Percentiles rank a stretch among this genome's conserved stretches.
phyloP scores from a whole-genome alignment of 1,139 yeast species.

The Yamadazyma diddensiae region DNA sequence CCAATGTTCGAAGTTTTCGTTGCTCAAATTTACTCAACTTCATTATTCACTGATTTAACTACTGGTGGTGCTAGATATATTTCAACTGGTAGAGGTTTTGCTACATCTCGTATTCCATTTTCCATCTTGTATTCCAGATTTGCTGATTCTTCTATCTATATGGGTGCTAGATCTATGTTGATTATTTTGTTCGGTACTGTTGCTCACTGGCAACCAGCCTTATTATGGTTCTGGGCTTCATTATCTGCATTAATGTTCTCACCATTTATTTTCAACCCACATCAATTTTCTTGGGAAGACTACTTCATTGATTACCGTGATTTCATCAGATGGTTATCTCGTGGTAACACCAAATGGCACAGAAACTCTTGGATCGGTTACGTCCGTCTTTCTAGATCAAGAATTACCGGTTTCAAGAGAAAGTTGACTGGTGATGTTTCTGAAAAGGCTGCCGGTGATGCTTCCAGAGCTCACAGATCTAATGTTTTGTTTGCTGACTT shows the following conservation, averaged over 20 bases:
- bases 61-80: slow-evolving; percentile 99
- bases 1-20: slow-evolving; percentile 98
- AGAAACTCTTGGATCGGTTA: slow-evolving; percentile 99
- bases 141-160: slow-evolving; percentile 94
- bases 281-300: slow-evolving; percentile 98
- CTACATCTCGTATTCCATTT: slow-evolving; percentile 97
- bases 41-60: slow-evolving; percentile 85
- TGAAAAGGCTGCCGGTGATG: slow-evolving; percentile 93
- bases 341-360: slow-evolving; percentile 99
- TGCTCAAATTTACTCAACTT: slow-evolving; percentile 94
- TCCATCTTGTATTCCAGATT: slow-evolving; percentile 93
- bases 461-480: slow-evolving; percentile 89
- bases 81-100: slow-evolving; percentile 99
- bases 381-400: slow-evolving; percentile 91
- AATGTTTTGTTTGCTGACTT: slow-evolving; percentile 86
- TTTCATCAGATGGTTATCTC: slow-evolving; percentile 95
- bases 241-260: slow-evolving; percentile 86
- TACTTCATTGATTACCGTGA: slow-evolving; percentile 98
- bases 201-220: slow-evolving; percentile 95
- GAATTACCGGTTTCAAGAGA: slow-evolving; percentile 97
- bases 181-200: slow-evolving; percentile 90
- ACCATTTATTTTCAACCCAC: slow-evolving; percentile 96
- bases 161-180: slow-evolving; percentile 90
- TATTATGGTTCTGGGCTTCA: slow-evolving; percentile 98
- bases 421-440: slow-evolving; percentile 83